Base-by-base conservation (phyloP, 768 basidiomycete species). In the Antrodiella citrinella region DNA sequence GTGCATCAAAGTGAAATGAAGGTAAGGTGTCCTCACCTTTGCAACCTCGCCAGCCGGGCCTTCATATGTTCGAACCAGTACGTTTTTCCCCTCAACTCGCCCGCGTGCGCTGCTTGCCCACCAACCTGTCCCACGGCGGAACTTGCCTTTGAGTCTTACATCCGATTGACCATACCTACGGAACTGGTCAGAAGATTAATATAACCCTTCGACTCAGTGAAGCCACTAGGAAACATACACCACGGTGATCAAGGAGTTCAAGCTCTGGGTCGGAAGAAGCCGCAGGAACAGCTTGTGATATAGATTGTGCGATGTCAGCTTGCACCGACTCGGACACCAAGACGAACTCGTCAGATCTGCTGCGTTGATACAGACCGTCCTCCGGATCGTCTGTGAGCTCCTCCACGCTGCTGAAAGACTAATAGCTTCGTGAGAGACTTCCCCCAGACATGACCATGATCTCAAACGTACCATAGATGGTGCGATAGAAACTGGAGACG, bases 101-200 rank as follows among this genome's bases (percentile, higher is more conserved):
- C 64, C 76, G 50, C 70, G 65, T 47, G 65, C 66, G 20, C 64
- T 67, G 20, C 72, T 73, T 4, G 67, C 57, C 73, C 76, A 79
- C 74, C 77, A 80, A 3, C 70, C 73, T 35, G 63, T 62, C n/a
- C 67, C 67, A 30, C 72, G 57, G 4, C 62, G 60, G 2, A 69
- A 68, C 26, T 62, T 60, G 10, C 69, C 66, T 13, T 62, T 67
- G n/a, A 74, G 47, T 3, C 58, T 51, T 13, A 79, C 61, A 13
- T 79, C 72, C 1, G 75, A 75, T 47, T 75, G 75, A 51, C 77
- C 75, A 52, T 76, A 77, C 48, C 72, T 67, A 43, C 65, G 67
- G 48, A 76, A 78, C 77, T 78, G 51, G 2, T 39, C 1, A 40
- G 23, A n/a, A n/a, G n/a, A n/a, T n/a, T n/a, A n/a, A n/a, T n/a